Evolutionary conservation across 1,139 yeast genomes (phyloP).

Genomic region (Lodderomyces beijingensis): DNA sequence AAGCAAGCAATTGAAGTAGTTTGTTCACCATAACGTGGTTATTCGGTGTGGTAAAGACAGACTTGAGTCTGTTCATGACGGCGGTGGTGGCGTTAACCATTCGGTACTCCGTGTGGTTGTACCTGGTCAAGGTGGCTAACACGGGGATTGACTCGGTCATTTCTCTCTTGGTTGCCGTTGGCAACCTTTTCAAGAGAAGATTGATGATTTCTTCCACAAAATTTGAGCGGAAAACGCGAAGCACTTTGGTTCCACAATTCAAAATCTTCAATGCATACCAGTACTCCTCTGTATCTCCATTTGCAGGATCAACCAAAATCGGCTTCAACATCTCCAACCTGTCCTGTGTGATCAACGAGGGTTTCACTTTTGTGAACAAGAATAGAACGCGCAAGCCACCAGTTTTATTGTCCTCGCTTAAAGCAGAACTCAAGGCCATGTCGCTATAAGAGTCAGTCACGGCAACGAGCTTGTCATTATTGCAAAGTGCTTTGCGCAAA

Average conservation of each 20-base stretch:
- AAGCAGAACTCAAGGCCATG: no score
- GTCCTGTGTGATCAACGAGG: constrained; percentile 53
- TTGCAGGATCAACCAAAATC: constrained; percentile 45
- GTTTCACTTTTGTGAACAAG: constrained; percentile 47
- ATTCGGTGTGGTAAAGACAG: no score
- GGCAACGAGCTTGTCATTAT: no score
- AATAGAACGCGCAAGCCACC: constrained; percentile 47
- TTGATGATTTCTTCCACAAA: constrained; percentile 50
- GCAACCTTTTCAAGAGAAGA: constrained; percentile 49
- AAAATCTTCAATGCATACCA: constrained; percentile 52
- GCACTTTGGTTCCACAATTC: constrained; percentile 41
- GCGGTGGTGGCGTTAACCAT: constrained; percentile 62
- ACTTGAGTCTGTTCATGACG: constrained; percentile 40
- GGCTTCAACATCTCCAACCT: constrained; percentile 62
- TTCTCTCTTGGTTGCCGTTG: constrained; percentile 55
- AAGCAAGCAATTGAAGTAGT: constrained; percentile 59
- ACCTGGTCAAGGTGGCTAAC: constrained; percentile 50
- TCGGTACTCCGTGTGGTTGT: constrained; percentile 42
- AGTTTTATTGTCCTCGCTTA: constrained; percentile 26
- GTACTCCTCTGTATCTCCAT: constrained; percentile 29
- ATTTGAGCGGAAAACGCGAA: constrained; percentile 43
- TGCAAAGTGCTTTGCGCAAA: no score
- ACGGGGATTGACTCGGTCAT: constrained; percentile 69
- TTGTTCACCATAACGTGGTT: not conserved
- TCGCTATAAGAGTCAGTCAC: no score